Percentiles rank a stretch among this genome's conserved stretches.
These are phyloP conservation scores for Phalaenopsis hybrid DNA, from an alignment of 116 monocot genomes.

Conservation along the genomic window DNA sequence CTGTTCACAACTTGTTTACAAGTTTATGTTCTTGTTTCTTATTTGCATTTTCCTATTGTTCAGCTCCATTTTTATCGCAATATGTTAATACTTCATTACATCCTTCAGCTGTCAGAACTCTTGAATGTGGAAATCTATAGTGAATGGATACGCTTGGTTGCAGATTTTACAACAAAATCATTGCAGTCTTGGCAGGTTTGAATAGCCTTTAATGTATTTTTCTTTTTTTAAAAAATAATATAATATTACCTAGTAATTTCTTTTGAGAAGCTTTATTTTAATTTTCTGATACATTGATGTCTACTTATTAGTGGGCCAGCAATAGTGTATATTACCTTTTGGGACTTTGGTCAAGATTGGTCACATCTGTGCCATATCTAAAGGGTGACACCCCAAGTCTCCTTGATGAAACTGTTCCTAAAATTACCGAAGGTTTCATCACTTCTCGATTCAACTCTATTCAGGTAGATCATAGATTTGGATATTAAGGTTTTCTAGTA, in stretches of 20 bases:
- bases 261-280: not conserved
- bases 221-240: not conserved
- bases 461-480: conserved; percentile 44
- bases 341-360: conserved; percentile 98
- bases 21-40: not conserved
- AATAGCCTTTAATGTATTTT: conserved; percentile 12
- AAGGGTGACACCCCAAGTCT: conserved; percentile 87
- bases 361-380: conserved; percentile 90
- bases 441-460: conserved; percentile 90
- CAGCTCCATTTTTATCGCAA: not conserved
- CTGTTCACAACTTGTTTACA: not conserved
- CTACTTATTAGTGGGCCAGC: conserved; percentile 81
- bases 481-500: not conserved
- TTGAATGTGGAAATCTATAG: conserved; percentile 77
- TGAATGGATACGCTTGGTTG: conserved; percentile 93
- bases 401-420: conserved; percentile 92
- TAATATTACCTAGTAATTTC: not conserved
- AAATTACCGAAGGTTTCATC: conserved; percentile 93
- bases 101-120: conserved; percentile 82
- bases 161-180: conserved; percentile 85
- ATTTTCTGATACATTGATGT: conserved; percentile 2
- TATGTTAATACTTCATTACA: not conserved
- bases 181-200: conserved; percentile 98
- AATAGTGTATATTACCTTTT: conserved; percentile 93
- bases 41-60: not conserved